Base-by-base conservation (phyloP, 164 flowering plant genomes). In the Tinospora cordifolia region DNA sequence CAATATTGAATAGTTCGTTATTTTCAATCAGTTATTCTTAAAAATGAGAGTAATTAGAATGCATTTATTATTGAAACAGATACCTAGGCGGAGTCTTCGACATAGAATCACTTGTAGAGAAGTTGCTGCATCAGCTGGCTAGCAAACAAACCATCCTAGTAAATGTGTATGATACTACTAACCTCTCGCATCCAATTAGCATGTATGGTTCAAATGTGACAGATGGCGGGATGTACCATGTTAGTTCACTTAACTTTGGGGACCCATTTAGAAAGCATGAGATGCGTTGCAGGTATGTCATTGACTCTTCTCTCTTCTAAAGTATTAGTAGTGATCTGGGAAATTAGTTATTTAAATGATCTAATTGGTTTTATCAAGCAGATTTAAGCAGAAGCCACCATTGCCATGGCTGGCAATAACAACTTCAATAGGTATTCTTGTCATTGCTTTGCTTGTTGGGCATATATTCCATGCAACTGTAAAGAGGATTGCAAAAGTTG, bases 251-350 rank as follows among this genome's bases (percentile, higher is more conserved):
- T 27, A 87, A 86, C 76, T 92, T 94, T 79, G 98, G 97, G 44
- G 99, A 94, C 72, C 99, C 99, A n/a, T 79, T 77, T 62, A 84
- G 95, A 75, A 90, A 82, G 79, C 97, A 94, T 78, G 97, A 92
- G 82, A 94, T 94, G 99, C 90, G 75, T 34, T 94, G 98, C 96
- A 89, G 98, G 97, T 89, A 74, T 79, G 41, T 12, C 21, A 69
- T 71, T 11, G 17, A 64, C 21, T 58, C 57, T 9, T 57, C 57
- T 76, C 26, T 36, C 24, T 47, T 51, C 19, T 51, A 54, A 19
- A 21, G 21, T 15, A 7, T 17, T 62, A 30, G 1, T 21, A 44
- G 40, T 65, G 14, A 22, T 66, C 60, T 6, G 17, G 22, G 30
- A 5, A 7, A 34, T 6, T 60, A 47, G 19, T 65, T 9, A 41